Evolutionary conservation across 768 basidiomycete species (phyloP).

Genomic region (Mycena rebaudengoi): DNA sequence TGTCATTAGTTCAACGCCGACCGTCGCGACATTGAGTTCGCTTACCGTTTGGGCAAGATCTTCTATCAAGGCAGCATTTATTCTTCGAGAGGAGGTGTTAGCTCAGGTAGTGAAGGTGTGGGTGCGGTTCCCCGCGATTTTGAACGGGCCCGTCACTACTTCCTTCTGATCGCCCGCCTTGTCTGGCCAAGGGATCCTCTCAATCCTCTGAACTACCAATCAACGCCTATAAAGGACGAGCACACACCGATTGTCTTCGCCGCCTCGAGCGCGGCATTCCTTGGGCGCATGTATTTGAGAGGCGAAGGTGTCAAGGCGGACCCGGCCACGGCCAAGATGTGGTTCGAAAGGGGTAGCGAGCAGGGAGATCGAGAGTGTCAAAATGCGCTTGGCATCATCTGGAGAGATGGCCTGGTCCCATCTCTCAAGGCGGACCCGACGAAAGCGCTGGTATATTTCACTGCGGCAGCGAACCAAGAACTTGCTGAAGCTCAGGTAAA

Average conservation of each 20-base stretch:
- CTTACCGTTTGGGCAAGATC: slow-evolving; percentile 92
- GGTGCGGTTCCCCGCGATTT: slow-evolving; percentile 88
- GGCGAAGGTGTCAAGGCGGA: slow-evolving; percentile 92
- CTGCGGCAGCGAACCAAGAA: slow-evolving; percentile 84
- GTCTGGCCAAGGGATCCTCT: slow-evolving; percentile 88
- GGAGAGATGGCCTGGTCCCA: slow-evolving; percentile 84
- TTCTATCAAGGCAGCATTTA: slow-evolving; percentile 97
- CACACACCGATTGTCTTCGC: slow-evolving; percentile 66
- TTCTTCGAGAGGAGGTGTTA: slow-evolving; percentile 76
- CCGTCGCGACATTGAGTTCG: slow-evolving; percentile 87
- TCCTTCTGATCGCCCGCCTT: slow-evolving; percentile 81
- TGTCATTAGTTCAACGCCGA: slow-evolving; percentile 88
- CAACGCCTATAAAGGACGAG: slow-evolving; percentile 58
- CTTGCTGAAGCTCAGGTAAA: slow-evolving; percentile 94
- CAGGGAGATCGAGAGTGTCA: slow-evolving; percentile 88
- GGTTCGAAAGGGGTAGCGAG: slow-evolving; percentile 90
- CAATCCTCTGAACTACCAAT: slow-evolving; percentile 56
- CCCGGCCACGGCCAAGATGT: slow-evolving; percentile 80
- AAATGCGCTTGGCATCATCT: slow-evolving; percentile 92
- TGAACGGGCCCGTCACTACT: slow-evolving; percentile 81
- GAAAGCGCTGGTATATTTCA: slow-evolving; percentile 74
- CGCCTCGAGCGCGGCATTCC: slow-evolving; percentile 83
- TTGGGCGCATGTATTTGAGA: slow-evolving; percentile 93
- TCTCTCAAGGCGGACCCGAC: slow-evolving; percentile 69
- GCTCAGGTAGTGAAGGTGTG: slow-evolving; percentile 91